Percentiles rank a stretch among this genome's conserved stretches.
Evolutionary conservation across 2,329 filamentous ascomycete species (phyloP).

Genomic region (Talaromyces sp.): DNA sequence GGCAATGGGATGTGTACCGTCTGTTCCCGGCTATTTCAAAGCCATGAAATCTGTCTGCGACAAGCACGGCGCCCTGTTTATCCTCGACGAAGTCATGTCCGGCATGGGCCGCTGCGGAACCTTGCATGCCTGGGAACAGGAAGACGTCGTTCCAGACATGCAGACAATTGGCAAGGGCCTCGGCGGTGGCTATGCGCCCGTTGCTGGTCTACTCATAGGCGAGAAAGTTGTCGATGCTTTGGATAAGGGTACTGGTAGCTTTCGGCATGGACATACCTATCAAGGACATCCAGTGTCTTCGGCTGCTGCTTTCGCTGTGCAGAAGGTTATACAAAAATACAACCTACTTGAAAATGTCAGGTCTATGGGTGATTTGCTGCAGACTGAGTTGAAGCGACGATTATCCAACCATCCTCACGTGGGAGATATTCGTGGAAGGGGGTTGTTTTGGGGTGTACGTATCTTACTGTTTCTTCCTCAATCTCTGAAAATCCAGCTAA

Average conservation of each 20-base stretch:
- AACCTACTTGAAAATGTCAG: conserved; percentile 54
- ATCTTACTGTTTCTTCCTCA: no score
- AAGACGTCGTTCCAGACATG: conserved; percentile 54
- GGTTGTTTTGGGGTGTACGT: conserved; percentile 55
- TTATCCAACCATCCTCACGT: conserved; percentile 45
- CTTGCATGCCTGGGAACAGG: conserved; percentile 55
- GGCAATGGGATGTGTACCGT: conserved; percentile 63
- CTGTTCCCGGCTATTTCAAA: conserved; percentile 61
- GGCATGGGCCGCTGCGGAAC: conserved; percentile 56
- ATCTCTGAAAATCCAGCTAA: no score
- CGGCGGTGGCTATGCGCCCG: conserved; percentile 50
- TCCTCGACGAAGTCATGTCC: conserved; percentile 73
- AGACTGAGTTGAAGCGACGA: conserved; percentile 35
- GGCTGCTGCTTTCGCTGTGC: conserved; percentile 55
- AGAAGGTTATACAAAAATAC: conserved; percentile 53
- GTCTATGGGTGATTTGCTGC: conserved; percentile 45
- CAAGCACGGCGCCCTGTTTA: conserved; percentile 65
- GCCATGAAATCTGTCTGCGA: conserved; percentile 65
- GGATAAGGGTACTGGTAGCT: conserved; percentile 42
- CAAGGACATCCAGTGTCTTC: conserved; percentile 55
- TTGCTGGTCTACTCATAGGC: conserved; percentile 51
- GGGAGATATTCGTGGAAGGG: conserved; percentile 53
- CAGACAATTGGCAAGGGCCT: conserved; percentile 56
- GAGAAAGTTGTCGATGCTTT: conserved; percentile 44
- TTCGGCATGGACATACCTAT: conserved; percentile 56